Base-by-base conservation (phyloP, 768 basidiomycete genomes). In the Russula abietina region DNA sequence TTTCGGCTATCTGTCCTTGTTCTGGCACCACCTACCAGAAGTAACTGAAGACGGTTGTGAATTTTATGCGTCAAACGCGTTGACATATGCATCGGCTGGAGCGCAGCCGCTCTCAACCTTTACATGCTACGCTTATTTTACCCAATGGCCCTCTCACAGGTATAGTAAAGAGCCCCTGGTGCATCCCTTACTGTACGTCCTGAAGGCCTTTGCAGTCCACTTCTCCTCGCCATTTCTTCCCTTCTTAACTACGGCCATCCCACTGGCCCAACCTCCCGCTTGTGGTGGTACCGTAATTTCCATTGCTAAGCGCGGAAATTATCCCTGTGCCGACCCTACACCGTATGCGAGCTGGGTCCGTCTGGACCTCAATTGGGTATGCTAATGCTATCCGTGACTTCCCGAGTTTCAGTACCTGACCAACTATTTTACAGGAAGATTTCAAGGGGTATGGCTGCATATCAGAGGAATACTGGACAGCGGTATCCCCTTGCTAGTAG, bases 391-490 rank as follows among this genome's bases (percentile, higher is more conserved):
- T 33, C 4, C 7, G 5, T 14, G n/a, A 32, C 30, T 6, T 57
- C 7, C 7, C n/a, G 7, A 6, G 0, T 22, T 9, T 17, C 7
- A 9, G 24, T 17, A n/a, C n/a, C n/a, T n/a, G n/a, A n/a, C n/a
- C n/a, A n/a, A n/a, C n/a, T n/a, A n/a, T n/a, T n/a, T 26, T 17
- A 26, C 36, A 65, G 64, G 24, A 65, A 63, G 56, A 62, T 62
- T 26, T 3, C 46, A 1, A 19, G 32, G 8, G 55, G 64, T 12
- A 43, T 63, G n/a, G 26, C 9, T 16, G 32, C 41, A 6, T 65
- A 32, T 39, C 9, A 57, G 50, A n/a, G 28, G 16, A 65, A 65
- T 38, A 49, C 12, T 6, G 55, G 61, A 5, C 16, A 6, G 1
- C 3, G 1, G 6, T 55, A 65, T 8, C 55, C 62, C 2, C 24